Evolutionary conservation across 1,284 basidiomycete species (phyloP).

Genomic region (Cutaneotrichosporon dermatis): DNA sequence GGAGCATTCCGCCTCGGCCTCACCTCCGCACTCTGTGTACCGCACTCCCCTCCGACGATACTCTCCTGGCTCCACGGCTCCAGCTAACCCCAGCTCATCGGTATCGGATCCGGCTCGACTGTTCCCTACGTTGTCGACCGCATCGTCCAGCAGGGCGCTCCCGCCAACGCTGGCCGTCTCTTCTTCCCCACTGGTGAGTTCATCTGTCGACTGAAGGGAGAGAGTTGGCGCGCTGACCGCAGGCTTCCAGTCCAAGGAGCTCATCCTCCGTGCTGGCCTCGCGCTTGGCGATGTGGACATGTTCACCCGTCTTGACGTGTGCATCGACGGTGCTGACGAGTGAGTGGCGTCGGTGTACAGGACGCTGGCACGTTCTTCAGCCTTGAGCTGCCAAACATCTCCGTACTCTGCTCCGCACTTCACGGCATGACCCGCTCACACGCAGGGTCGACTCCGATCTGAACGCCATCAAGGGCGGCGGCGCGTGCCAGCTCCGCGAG

Average conservation of each 20-base stretch:
- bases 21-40: too few relatives aligned
- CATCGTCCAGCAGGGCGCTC: constrained; percentile 76
- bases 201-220: too few relatives aligned
- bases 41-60: too few relatives aligned
- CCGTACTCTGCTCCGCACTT: too few relatives aligned
- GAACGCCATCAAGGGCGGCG: constrained; percentile 97
- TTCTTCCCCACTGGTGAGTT: constrained; percentile 94
- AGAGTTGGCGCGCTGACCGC: too few relatives aligned
- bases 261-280: constrained; percentile 78
- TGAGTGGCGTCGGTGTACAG: too few relatives aligned
- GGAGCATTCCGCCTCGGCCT: too few relatives aligned
- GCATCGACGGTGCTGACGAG: constrained; percentile 97
- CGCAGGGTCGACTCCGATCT: constrained; percentile 75
- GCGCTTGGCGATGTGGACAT: constrained; percentile 88
- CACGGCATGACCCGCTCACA: background rate
- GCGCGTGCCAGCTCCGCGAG: constrained; percentile 93
- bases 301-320: constrained; percentile 86
- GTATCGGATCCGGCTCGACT: constrained; percentile 90
- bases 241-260: constrained; percentile 89
- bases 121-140: constrained; percentile 97
- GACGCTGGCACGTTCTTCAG: too few relatives aligned
- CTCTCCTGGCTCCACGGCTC: too few relatives aligned
- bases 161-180: constrained; percentile 70
- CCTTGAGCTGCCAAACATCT: too few relatives aligned
- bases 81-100: constrained; percentile 62